Conservation (phyloP, 345 rosid genomes). For the Populus davidiana region DNA sequence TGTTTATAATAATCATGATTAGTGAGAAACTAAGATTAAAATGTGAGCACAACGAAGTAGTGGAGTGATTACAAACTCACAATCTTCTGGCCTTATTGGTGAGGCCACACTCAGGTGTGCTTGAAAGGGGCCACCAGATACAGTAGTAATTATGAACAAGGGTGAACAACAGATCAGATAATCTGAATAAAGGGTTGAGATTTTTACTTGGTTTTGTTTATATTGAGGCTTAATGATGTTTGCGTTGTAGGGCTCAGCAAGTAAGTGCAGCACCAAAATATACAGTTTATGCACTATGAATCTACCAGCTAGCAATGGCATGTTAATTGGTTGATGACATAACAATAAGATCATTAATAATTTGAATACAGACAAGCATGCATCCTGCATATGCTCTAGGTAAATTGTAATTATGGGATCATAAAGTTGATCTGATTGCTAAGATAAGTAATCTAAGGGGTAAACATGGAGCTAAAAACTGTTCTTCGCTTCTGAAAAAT, state of each 20-base stretch:
- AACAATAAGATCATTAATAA: not conserved
- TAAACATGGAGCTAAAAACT: not conserved
- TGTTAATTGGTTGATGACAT: conserved; percentile 14
- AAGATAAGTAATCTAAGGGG: not conserved
- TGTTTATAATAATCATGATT: conserved; percentile 18
- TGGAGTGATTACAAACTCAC: conserved; percentile 14
- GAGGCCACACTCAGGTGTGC: not conserved
- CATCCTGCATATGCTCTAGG: not conserved
- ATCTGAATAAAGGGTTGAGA: not conserved
- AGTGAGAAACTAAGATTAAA: not conserved
- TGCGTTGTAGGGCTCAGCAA: conserved; percentile 21
- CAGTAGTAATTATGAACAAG: conserved; percentile 2
- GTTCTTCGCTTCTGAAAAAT: not conserved
- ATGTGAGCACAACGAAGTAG: conserved; percentile 11
- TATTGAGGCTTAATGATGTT: not conserved
- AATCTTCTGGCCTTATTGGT: not conserved
- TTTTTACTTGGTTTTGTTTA: not conserved
- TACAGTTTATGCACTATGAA: not conserved
- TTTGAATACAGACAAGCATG: not conserved
- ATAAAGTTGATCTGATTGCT: not conserved
- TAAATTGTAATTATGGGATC: not conserved
- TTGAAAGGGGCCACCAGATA: conserved; percentile 4
- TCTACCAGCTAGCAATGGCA: not conserved
- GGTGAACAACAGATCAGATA: not conserved
- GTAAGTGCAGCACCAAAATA: not conserved